Evolutionary conservation across 352 stramenopile species (phyloP), one percentile per base, ranked within the genome.

Genomic region (Phytopythium chamaehyphon): DNA sequence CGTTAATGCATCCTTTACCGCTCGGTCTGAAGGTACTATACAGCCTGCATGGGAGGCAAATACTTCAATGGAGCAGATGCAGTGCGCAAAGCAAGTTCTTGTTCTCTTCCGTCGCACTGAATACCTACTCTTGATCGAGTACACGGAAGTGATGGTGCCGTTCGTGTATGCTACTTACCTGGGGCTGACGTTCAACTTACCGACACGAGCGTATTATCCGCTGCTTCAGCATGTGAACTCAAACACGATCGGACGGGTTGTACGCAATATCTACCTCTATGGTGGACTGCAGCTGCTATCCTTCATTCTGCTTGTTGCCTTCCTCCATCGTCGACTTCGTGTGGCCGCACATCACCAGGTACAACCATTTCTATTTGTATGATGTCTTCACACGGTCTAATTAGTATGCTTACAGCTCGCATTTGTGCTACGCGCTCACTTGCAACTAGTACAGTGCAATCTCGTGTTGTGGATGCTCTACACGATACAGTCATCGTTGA

Each of bases 111-210:
- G 66, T 14, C 58, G 61, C 23, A 35, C 56, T 36, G 61, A 71
- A 50, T 66, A 68, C 48, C 39, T 69, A 0, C 12, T 69, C n/a
- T 43, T 73, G 4, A 24, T 73, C n/a, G 67, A 76, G 47, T 76
- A 69, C 51, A 55, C 48, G 1, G 60, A 73, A 44, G 55, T 73
- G 7, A 65, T 76, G 33, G 48, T 73, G 2, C 67, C 67, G 1
- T 45, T 67, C 24, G 40, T 68, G 21, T 76, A 72, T 49, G 61
- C 54, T 52, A 54, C 36, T 31, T 51, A 38, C 26, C 37, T 33
- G 16, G 31, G 24, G 33, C 40, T 54, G 16, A 51, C 23, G 6
- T 66, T 55, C 23, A 58, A 55, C 16, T 38, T 66, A 1, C 43
- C 47, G 3, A 58, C 51, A 31, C 54, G 43, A 9, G 23, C 11